phyloP scores from a whole-genome alignment of 345 rosid genomes.

The Turnera subulata region DNA sequence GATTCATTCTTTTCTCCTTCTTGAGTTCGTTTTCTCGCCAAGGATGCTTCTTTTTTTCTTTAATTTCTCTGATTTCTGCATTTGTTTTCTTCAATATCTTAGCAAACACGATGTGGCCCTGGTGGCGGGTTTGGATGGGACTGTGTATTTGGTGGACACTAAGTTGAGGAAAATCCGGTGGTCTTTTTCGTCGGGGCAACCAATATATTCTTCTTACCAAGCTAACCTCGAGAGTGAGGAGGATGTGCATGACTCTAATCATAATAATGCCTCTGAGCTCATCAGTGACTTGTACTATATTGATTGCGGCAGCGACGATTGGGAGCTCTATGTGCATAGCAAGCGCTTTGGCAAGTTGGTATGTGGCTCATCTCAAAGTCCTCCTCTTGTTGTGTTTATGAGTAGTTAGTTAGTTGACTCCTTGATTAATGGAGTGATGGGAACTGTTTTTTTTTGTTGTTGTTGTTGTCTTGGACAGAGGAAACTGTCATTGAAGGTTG shows the following conservation, averaged over 20 bases:
- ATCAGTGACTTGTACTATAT: conserved; percentile 40
- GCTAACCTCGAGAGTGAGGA: conserved; percentile 24
- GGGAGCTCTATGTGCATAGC: conserved; percentile 47
- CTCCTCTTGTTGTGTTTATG: neutral
- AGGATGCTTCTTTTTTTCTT: neutral
- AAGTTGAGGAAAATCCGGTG: conserved; percentile 34
- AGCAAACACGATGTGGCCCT: conserved; percentile 39
- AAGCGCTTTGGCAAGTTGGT: conserved; percentile 41
- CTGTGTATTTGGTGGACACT: conserved; percentile 43
- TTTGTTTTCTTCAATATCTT: neutral
- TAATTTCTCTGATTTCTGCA: conserved; percentile 12
- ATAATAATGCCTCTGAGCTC: conserved; percentile 27
- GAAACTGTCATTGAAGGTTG: conserved; percentile 18
- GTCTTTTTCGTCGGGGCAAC: conserved; percentile 48
- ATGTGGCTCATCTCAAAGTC: neutral
- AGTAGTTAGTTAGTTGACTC: no score
- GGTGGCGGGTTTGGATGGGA: conserved; percentile 51
- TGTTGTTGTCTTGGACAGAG: conserved; percentile 10
- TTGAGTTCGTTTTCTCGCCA: neutral
- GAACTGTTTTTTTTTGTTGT: neutral
- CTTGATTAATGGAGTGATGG: no score
- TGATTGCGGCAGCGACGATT: conserved; percentile 60
- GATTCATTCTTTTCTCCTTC: neutral
- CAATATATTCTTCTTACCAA: conserved; percentile 64
- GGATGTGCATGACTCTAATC: conserved; percentile 13